phyloP scores from a whole-genome alignment of 2,329 filamentous ascomycete genomes.

The Ceratocystis ficicola region DNA sequence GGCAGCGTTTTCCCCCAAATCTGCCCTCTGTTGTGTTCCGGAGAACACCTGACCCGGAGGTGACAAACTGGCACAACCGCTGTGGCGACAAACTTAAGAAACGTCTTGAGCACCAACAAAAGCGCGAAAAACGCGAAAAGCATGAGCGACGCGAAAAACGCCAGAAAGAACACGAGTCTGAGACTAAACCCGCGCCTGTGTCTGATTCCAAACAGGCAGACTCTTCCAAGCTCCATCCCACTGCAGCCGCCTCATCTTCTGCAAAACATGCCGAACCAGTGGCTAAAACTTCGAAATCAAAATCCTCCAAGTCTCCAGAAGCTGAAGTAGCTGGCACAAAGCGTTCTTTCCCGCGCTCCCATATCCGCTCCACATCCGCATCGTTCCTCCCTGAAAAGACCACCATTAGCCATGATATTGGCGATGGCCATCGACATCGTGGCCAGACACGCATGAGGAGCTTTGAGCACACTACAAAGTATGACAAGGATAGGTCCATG shows the following conservation, averaged over 20 bases:
- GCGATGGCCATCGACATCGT: neutral
- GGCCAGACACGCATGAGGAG: constrained; percentile 14
- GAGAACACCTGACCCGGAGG: constrained; percentile 58
- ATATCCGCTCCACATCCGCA: constrained; percentile 18
- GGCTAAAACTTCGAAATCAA: neutral
- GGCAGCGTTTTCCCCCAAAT: constrained; percentile 51
- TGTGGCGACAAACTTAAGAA: constrained; percentile 56
- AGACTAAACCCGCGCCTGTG: neutral
- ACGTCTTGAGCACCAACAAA: constrained; percentile 14
- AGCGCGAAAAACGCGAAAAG: constrained; percentile 7
- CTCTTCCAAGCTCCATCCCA: constrained; percentile 6
- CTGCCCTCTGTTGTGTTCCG: constrained; percentile 57
- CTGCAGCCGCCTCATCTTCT: neutral
- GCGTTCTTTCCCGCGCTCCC: neutral
- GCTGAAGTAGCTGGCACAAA: neutral
- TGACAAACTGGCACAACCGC: constrained; percentile 72
- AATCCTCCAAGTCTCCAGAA: neutral
- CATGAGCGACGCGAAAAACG: constrained; percentile 3
- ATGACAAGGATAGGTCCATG: neutral
- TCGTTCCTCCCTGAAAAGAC: constrained; percentile 13
- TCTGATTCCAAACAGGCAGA: constrained; percentile 4
- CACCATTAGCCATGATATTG: neutral
- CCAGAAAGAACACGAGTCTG: constrained; percentile 1
- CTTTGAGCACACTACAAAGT: constrained; percentile 6
- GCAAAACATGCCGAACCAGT: neutral